phyloP scores from a whole-genome alignment of 2,329 filamentous ascomycete species.

The Fusarium albidum region DNA sequence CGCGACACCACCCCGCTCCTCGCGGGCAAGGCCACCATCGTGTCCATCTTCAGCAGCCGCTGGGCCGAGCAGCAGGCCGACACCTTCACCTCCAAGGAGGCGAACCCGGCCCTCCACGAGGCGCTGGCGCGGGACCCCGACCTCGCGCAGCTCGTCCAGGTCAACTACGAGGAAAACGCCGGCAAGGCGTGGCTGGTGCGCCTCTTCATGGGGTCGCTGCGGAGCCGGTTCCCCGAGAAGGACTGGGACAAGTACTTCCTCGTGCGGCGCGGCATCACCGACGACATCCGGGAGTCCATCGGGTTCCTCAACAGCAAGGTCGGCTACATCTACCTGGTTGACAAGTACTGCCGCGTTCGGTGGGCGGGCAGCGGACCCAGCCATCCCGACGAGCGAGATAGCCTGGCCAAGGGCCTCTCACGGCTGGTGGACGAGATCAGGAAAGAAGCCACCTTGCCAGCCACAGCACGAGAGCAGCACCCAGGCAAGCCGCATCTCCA shows the following conservation, averaged over 20 bases:
- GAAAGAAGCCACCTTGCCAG: constrained; percentile 45
- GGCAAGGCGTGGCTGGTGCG: constrained; percentile 69
- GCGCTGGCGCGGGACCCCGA: constrained; percentile 63
- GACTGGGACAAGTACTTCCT: constrained; percentile 71
- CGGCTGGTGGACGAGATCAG: constrained; percentile 68
- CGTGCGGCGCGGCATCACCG: constrained; percentile 64
- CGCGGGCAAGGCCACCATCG: constrained; percentile 76
- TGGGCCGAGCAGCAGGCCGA: constrained; percentile 87
- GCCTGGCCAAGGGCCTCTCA: constrained; percentile 70
- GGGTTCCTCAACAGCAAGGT: constrained; percentile 88
- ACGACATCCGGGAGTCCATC: constrained; percentile 69
- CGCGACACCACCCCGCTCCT: constrained; percentile 80
- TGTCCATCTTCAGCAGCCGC: constrained; percentile 80
- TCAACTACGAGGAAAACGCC: constrained; percentile 87
- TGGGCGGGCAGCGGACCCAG: constrained; percentile 88
- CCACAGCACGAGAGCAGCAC: constrained; percentile 45
- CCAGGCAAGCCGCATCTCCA: constrained; percentile 44
- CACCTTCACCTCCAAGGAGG: constrained; percentile 71
- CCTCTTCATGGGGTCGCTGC: constrained; percentile 63
- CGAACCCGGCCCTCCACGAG: constrained; percentile 75
- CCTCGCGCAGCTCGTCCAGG: constrained; percentile 77
- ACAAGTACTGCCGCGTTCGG: constrained; percentile 85
- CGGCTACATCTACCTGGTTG: constrained; percentile 91
- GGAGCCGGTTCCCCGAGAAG: constrained; percentile 56
- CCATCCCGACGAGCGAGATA: constrained; percentile 70